phyloP scores from a whole-genome alignment of 1,139 yeast species.

The Lodderomyces orthopsilosis region DNA sequence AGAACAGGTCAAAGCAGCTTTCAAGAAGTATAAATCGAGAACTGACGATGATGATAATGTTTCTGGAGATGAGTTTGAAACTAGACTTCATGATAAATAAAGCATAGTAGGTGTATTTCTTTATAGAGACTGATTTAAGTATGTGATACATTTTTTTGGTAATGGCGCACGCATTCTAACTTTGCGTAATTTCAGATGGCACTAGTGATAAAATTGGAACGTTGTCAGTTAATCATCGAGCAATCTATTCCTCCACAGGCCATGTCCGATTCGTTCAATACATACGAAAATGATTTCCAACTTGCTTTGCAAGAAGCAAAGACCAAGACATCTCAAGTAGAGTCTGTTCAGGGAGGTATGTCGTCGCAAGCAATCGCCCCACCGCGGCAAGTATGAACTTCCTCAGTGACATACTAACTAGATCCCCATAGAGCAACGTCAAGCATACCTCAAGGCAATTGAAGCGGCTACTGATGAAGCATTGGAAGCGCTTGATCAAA shows the following conservation, averaged over 20 bases:
- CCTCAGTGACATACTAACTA: slow-evolving; percentile 22
- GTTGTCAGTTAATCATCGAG: background rate
- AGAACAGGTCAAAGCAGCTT: slow-evolving; percentile 53
- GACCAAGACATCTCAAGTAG: slow-evolving; percentile 60
- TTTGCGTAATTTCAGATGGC: background rate
- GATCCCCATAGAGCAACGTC: slow-evolving; percentile 38
- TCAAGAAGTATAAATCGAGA: slow-evolving; percentile 42
- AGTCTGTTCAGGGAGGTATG: slow-evolving; percentile 52
- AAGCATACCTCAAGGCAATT: slow-evolving; percentile 52
- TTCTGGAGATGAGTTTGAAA: slow-evolving; percentile 59
- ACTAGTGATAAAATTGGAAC: background rate
- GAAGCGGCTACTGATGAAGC: slow-evolving; percentile 77
- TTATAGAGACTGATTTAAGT: background rate
- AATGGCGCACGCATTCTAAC: background rate
- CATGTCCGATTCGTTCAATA: slow-evolving; percentile 61
- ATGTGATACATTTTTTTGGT: background rate
- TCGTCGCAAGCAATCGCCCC: slow-evolving; percentile 10
- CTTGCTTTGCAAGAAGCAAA: slow-evolving; percentile 69
- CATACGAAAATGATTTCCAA: slow-evolving; percentile 74
- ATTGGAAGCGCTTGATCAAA: slow-evolving; percentile 74
- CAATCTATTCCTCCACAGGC: no score
- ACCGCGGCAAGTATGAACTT: background rate
- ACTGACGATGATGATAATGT: slow-evolving; percentile 40
- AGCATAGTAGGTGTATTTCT: background rate
- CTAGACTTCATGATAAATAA: slow-evolving; percentile 22